Conservation (phyloP, 768 basidiomycete species). For the Nidularia pulvinata region DNA sequence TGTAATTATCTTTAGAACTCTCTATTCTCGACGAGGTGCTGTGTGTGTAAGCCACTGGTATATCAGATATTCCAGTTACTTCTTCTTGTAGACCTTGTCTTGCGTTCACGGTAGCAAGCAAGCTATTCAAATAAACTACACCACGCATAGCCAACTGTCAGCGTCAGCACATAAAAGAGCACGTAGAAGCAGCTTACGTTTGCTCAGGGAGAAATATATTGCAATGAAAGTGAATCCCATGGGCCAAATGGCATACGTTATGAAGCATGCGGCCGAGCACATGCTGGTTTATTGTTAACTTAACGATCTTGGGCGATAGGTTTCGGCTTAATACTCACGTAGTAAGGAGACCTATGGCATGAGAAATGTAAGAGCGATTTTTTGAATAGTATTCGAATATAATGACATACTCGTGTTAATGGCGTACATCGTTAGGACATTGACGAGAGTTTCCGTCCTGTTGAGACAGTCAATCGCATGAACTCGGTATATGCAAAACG, state of each 20-base stretch:
- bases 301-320: too few relatives aligned
- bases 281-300: slow-evolving; percentile 8
- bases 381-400: background rate
- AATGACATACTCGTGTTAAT: slow-evolving; percentile 43
- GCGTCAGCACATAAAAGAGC: background rate
- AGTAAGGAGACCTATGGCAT: slow-evolving; percentile 23
- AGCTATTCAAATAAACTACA: slow-evolving; percentile 28
- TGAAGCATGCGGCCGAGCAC: slow-evolving; percentile 24
- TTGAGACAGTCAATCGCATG: background rate
- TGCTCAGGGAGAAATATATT: slow-evolving; percentile 44
- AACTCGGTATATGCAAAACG: background rate
- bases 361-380: background rate
- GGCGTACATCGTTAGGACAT: slow-evolving; percentile 44
- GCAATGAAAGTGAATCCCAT: slow-evolving; percentile 40
- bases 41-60: background rate
- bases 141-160: background rate
- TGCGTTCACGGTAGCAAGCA: slow-evolving; percentile 27
- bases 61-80: slow-evolving; percentile 12
- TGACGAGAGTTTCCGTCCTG: slow-evolving; percentile 44
- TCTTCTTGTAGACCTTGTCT: slow-evolving; percentile 16
- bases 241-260: slow-evolving; percentile 40
- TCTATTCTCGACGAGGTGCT: background rate
- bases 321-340: slow-evolving; percentile 14
- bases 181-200: slow-evolving; percentile 25
- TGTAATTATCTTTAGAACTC: background rate